Evolutionary conservation across 176 grass and related monocot species (phyloP), one percentile per base, ranked within the genome.

Genomic region (Luzula sylvatica): DNA sequence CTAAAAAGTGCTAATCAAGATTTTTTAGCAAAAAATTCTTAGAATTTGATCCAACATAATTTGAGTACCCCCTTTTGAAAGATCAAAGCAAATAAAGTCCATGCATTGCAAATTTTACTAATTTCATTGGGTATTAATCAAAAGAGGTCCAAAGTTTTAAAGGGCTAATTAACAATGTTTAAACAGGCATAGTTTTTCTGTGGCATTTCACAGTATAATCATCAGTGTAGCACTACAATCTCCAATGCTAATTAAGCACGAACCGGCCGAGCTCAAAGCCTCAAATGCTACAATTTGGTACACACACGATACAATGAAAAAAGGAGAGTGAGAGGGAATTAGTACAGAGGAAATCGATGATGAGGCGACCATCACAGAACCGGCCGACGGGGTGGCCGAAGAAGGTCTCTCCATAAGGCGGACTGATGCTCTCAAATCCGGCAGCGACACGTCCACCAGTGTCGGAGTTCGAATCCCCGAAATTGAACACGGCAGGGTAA

Each of bases 381-480:
- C 92, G 78, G 25, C 92, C 78, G 15, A 78, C 46, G 8, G 92
- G 92, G 20, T 8, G 20, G 42, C 74, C 76, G 78, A 98, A 96
- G 78, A 73, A 98, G 68, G 75, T 82, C 58, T 80, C 64, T 53
- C 92, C 92, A 42, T 98, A 90, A 32, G 92, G 92, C 18, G 81
- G 85, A 23, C 52, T 26, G 65, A 98, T 85, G 77, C 72, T 66
- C 70, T 82, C 81, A 47, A 98, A 70, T 20, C 85, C 92, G 21
- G 78, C 70, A 20, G 92, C 85, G 3, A 90, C 59, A 68, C 82
- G 84, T 3, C 67, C 85, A 21, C 85, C 92, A 5, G 92, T 98
- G 71, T 98, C 92, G 52, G 85, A 90, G 65, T 98, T 98, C 50
- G 92, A 98, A 66, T 98, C 92, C 5, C 92, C 92, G 60, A 98